Conservation (phyloP, 257 asterid species). For the Fraxinus quadrangulata region DNA sequence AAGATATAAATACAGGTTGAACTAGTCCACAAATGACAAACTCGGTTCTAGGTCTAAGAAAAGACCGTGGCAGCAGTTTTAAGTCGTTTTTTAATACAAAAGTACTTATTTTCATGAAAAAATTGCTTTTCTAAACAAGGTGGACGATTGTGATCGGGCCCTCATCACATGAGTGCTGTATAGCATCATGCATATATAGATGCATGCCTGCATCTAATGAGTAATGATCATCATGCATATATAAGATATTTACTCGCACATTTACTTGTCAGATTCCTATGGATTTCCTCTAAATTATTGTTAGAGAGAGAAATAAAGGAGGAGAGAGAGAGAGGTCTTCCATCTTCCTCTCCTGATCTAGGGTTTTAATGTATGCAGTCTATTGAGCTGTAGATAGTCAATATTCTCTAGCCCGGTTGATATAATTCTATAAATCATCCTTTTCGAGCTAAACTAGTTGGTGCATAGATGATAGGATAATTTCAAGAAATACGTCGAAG, state of each 20-base stretch:
- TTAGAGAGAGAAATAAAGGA: background rate
- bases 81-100: background rate
- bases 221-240: background rate
- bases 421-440: background rate
- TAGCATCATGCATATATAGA: conserved; percentile 22
- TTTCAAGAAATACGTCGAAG: background rate
- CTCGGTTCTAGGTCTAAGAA: background rate
- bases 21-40: conserved; percentile 18
- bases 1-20: conserved; percentile 24
- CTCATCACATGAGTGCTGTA: conserved; percentile 14
- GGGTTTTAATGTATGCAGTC: conserved; percentile 32
- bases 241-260: background rate
- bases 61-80: background rate
- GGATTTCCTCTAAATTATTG: conserved; percentile 32
- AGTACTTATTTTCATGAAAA: conserved; percentile 10
- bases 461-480: background rate
- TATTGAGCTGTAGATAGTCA: background rate
- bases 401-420: background rate
- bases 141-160: background rate
- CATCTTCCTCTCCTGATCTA: conserved; percentile 31
- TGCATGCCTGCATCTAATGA: conserved; percentile 15
- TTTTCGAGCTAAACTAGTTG: background rate
- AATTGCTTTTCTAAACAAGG: background rate
- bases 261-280: conserved; percentile 32
- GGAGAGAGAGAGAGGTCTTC: conserved; percentile 24